phyloP scores from a whole-genome alignment of 2,329 filamentous ascomycete genomes.

The Chrysoporthe deuterocubensis region DNA sequence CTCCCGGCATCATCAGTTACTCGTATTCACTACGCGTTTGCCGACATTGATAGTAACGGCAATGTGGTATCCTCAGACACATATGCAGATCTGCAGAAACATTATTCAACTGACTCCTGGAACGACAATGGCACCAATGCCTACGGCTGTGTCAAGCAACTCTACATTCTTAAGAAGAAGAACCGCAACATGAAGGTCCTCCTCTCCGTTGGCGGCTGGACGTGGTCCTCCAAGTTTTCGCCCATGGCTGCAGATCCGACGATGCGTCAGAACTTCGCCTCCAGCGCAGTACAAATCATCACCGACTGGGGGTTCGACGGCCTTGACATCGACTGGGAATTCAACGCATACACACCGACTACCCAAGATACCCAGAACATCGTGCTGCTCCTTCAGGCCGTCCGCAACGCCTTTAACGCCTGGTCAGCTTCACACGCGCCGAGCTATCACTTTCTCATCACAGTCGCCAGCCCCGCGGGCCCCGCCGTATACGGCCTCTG shows the following conservation, averaged over 20 bases:
- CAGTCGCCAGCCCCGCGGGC: slow-evolving; percentile 45
- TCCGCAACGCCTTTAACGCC: slow-evolving; percentile 42
- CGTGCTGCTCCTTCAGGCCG: slow-evolving; percentile 47
- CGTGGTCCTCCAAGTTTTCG: slow-evolving; percentile 72
- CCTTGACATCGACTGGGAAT: slow-evolving; percentile 63
- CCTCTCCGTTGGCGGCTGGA: slow-evolving; percentile 84
- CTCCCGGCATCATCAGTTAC: slow-evolving; percentile 72
- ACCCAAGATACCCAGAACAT: slow-evolving; percentile 45
- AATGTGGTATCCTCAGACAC: slow-evolving; percentile 61
- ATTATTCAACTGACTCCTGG: slow-evolving; percentile 69
- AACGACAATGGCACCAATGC: slow-evolving; percentile 64
- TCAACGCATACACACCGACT: slow-evolving; percentile 44
- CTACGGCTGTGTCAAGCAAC: slow-evolving; percentile 78
- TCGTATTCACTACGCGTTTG: slow-evolving; percentile 70
- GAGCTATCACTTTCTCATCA: slow-evolving; percentile 40
- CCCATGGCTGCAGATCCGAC: slow-evolving; percentile 63
- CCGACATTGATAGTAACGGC: slow-evolving; percentile 50
- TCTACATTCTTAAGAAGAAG: slow-evolving; percentile 75
- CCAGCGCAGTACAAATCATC: slow-evolving; percentile 69
- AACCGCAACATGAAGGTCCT: slow-evolving; percentile 78
- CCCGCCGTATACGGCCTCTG: slow-evolving; percentile 49
- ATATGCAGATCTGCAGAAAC: slow-evolving; percentile 69
- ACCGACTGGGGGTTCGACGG: slow-evolving; percentile 68
- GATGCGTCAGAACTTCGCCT: slow-evolving; percentile 68
- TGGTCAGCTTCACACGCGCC: slow-evolving; percentile 36